phyloP scores from a whole-genome alignment of 2,329 filamentous ascomycete genomes.

The Tothia fuscella region DNA sequence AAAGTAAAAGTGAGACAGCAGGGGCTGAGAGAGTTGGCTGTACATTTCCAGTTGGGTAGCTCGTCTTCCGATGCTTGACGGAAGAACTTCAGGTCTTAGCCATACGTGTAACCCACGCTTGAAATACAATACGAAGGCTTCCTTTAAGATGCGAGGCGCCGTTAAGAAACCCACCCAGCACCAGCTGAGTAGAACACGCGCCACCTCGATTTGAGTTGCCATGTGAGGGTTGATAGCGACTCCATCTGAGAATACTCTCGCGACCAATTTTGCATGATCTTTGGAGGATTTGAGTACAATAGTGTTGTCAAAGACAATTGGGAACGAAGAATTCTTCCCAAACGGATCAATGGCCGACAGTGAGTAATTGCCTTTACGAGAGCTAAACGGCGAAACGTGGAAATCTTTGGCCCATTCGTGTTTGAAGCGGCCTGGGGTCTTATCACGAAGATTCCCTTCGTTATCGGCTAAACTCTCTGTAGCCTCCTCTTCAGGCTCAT shows the following conservation, averaged over 20 bases:
- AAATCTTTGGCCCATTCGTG: slow-evolving; percentile 57
- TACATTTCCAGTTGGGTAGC: slow-evolving; percentile 40
- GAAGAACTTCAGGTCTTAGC: slow-evolving; percentile 51
- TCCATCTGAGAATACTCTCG: slow-evolving; percentile 44
- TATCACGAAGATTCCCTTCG: slow-evolving; percentile 8
- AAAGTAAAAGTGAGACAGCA: neutral
- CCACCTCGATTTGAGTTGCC: slow-evolving; percentile 33
- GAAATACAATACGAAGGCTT: slow-evolving; percentile 49
- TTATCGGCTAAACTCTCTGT: slow-evolving; percentile 12
- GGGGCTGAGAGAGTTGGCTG: neutral
- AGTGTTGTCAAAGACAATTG: slow-evolving; percentile 40
- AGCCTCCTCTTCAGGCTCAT: slow-evolving; percentile 16
- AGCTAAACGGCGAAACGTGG: slow-evolving; percentile 65
- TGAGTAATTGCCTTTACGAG: slow-evolving; percentile 36
- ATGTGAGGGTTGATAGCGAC: slow-evolving; percentile 37
- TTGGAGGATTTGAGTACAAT: slow-evolving; percentile 52
- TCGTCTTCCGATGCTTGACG: slow-evolving; percentile 41
- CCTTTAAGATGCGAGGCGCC: slow-evolving; percentile 51
- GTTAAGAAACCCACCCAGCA: slow-evolving; percentile 58
- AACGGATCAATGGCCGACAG: slow-evolving; percentile 36
- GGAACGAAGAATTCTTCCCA: slow-evolving; percentile 20
- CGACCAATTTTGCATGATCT: slow-evolving; percentile 47
- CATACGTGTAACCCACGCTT: slow-evolving; percentile 48
- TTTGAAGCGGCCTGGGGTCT: slow-evolving; percentile 26
- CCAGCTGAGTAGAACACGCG: slow-evolving; percentile 43